Percentiles rank a stretch among this genome's conserved stretches.
Evolutionary conservation across 106 monocot species (phyloP).

Genomic region (Chionographis japonica): DNA sequence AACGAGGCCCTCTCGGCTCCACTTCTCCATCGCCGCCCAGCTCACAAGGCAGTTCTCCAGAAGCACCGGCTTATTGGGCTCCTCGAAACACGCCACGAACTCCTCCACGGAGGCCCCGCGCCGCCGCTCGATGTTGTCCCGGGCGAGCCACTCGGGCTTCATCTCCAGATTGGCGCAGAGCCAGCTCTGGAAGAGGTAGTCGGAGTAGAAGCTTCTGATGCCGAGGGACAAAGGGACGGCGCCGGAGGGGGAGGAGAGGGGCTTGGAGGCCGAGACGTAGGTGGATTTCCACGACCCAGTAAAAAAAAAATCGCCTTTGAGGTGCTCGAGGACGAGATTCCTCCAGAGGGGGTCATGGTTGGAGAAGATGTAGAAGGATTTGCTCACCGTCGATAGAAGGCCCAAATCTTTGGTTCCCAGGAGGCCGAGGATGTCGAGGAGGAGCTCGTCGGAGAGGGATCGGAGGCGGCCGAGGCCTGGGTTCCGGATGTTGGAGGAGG

Average conservation of each 20-base stretch:
- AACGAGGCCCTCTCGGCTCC: slow-evolving; percentile 45
- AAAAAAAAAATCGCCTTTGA: slow-evolving; percentile 58
- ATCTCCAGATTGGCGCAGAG: slow-evolving; percentile 92
- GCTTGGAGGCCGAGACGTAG: slow-evolving; percentile 25
- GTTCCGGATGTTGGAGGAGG: slow-evolving; percentile 61
- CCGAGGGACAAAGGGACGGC: slow-evolving; percentile 1
- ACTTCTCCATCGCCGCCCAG: slow-evolving; percentile 77
- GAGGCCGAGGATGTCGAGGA: slow-evolving; percentile 73
- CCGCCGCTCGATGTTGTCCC: slow-evolving; percentile 67
- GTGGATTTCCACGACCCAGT: slow-evolving; percentile 65
- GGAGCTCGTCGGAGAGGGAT: slow-evolving; percentile 67
- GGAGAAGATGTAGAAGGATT: slow-evolving; percentile 79
- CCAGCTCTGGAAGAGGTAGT: slow-evolving; percentile 99
- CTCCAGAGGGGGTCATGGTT: slow-evolving; percentile 90
- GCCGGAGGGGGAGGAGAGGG: not conserved
- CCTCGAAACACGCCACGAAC: slow-evolving; percentile 68
- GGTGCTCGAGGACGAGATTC: slow-evolving; percentile 47
- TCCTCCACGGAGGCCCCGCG: slow-evolving; percentile 59
- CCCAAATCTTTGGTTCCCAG: slow-evolving; percentile 51
- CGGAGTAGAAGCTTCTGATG: slow-evolving; percentile 77
- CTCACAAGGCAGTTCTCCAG: slow-evolving; percentile 64
- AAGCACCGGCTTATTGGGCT: slow-evolving; percentile 82
- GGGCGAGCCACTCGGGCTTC: slow-evolving; percentile 77
- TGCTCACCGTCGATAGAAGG: slow-evolving; percentile 47
- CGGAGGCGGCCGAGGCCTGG: slow-evolving; percentile 68